Base-by-base conservation (phyloP, 257 asterid species). In the Solanum pennellii region DNA sequence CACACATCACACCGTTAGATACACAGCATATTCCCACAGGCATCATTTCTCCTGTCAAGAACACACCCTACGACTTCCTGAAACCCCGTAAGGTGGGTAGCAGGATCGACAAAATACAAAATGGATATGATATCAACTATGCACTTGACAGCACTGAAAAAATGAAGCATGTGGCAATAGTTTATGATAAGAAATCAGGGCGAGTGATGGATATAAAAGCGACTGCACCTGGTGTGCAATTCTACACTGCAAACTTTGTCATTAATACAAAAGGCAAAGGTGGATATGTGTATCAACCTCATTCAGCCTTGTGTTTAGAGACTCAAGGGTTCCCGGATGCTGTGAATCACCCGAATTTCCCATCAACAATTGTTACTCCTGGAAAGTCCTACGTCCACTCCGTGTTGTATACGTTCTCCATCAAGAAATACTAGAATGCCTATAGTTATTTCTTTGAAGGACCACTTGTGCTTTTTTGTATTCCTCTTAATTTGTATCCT, bases 271-370 rank as follows among this genome's bases (percentile, higher is more conserved):
- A 23, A 52, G 91, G 89, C 0, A 89, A 89, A 62, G 89, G 83
- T 44, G 91, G 89, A 56, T 27, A 11, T 14, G 72, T 83, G 23
- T 89, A 82, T 60, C 85, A 74, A 37, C 82, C 87, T 82, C 69
- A 83, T 33, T 37, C 87, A 9, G 91, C 87, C 21, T 73, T 83
- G 73, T 56, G 39, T 86, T 83, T 89, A 15, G 68, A 96, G 92
- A 96, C 98, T 62, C 99, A 95, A 44, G 99, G 98, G 0, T 96
- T 96, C 83, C 98, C 98, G 0, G 98, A 96, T 71, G 88, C 99
- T 0, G 98, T 95, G 45, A 96, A 96, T 90, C 98, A 94, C 33
- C 95, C 95, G 0, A 92, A 87, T 60, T 96, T 96, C 66, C 98
- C 99, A 3, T 92, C 98, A 0, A 89, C 89, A 89, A 92, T 94